These are phyloP conservation scores for Marasmius tenuissimus DNA, from an alignment of 1,284 basidiomycete genomes.

Conservation along the genomic window DNA sequence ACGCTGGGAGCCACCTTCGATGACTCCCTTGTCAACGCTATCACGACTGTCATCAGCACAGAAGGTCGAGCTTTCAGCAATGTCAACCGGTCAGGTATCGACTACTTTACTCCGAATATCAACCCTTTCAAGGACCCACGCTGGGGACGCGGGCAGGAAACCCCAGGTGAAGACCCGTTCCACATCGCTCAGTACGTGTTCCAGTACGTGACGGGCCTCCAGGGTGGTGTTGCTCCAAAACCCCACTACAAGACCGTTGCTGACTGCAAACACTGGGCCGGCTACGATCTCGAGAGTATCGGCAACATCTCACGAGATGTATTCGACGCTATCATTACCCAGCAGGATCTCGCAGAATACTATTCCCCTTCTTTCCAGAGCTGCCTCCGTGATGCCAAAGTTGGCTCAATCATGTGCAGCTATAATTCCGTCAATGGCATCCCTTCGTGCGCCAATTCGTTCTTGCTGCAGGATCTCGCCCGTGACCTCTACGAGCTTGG, in stretches of 20 bases:
- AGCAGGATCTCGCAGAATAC: slow-evolving; percentile 56
- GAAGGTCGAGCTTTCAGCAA: slow-evolving; percentile 61
- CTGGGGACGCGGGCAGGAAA: slow-evolving; percentile 62
- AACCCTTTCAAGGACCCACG: slow-evolving; percentile 63
- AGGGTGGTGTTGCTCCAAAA: slow-evolving; percentile 53
- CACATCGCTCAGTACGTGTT: slow-evolving; percentile 53
- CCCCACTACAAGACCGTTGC: slow-evolving; percentile 51
- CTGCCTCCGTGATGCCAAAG: slow-evolving; percentile 58
- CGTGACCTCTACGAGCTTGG: slow-evolving; percentile 53
- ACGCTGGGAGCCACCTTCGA: slow-evolving; percentile 90
- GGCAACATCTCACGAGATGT: slow-evolving; percentile 44
- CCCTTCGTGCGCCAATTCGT: slow-evolving; percentile 52
- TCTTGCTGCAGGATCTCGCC: slow-evolving; percentile 49
- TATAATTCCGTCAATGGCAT: slow-evolving; percentile 63
- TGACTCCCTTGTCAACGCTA: slow-evolving; percentile 45
- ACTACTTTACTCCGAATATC: slow-evolving; percentile 60
- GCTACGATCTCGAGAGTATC: slow-evolving; percentile 58
- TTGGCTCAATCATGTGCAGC: slow-evolving; percentile 57
- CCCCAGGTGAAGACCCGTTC: slow-evolving; percentile 59
- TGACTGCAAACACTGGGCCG: slow-evolving; percentile 60
- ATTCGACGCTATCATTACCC: slow-evolving; percentile 52
- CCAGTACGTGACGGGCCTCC: slow-evolving; percentile 51
- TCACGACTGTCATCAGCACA: slow-evolving; percentile 50
- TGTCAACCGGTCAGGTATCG: slow-evolving; percentile 41
- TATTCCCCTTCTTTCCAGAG: slow-evolving; percentile 56